Base-by-base conservation (phyloP, 306 rosid species). In the Dalbergia oliveri region DNA sequence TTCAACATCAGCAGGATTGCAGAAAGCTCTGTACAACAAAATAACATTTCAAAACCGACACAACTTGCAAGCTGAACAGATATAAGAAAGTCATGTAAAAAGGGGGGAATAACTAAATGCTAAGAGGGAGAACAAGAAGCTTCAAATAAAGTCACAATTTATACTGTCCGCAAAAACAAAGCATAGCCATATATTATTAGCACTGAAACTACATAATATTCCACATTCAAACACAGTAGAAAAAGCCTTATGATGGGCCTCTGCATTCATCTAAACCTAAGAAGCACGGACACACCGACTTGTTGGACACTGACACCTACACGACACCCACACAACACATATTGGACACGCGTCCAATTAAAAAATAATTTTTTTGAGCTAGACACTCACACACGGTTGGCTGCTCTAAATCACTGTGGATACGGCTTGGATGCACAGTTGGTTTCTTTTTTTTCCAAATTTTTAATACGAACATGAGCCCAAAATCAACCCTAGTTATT, bases 1-100 rank as follows among this genome's bases (percentile, higher is more conserved):
- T 84, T 94, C 99, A 5, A 94, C 95, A 87, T 94, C 99, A 84
- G 95, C 91, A 77, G 97, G 99, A 83, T 88, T 93, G 87, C 99
- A 94, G 85, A 91, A 93, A 54, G 97, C 99, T 84, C 99, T 94
- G 87, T 85, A 86, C 57, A 65, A 74, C 50, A 83, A 80, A 75
- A 77, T 75, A 67, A 14, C 12, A 68, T 33, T 76, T 71, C 59
- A 82, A 82, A 84, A 81, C 54, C 49, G 63, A 59, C 54, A 41
- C 66, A 78, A 47, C 69, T 66, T 35, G 45, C 81, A 34, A 79
- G 84, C 53, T 47, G 23, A 73, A 41, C 41, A 72, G 43, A 83
- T 33, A 68, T 54, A 43, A 69, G 63, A 84, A 26, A 54, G 16
- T 41, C 19, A 33, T 44, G 47, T 5, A 50, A 56, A 7, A 74